Percentiles rank a stretch among this genome's conserved stretches.
phyloP scores from a whole-genome alignment of 2,329 filamentous ascomycete genomes.

The Clonostachys byssicola region DNA sequence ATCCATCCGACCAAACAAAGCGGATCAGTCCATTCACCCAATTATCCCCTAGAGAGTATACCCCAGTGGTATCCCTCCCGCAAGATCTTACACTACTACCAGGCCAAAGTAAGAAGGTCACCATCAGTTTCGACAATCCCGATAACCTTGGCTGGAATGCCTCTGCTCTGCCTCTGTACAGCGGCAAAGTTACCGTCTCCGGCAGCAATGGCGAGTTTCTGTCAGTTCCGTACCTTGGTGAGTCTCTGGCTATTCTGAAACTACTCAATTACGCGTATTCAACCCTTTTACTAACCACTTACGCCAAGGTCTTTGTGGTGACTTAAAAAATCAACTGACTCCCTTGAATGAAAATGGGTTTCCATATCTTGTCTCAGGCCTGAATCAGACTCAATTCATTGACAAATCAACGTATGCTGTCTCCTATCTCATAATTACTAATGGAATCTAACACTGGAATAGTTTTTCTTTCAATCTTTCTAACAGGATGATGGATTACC shows the following conservation, averaged over 20 bases:
- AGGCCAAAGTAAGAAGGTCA: slow-evolving; percentile 15
- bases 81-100: slow-evolving; percentile 13
- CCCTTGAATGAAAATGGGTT: slow-evolving; percentile 9
- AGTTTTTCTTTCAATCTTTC: slow-evolving; percentile 8
- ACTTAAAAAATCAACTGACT: slow-evolving; percentile 11
- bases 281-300: not conserved
- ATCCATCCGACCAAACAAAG: slow-evolving; percentile 7
- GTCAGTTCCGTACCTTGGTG: slow-evolving; percentile 21
- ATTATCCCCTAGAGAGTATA: slow-evolving; percentile 9
- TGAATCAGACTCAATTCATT: slow-evolving; percentile 1
- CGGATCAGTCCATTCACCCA: slow-evolving; percentile 12
- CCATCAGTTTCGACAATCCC: slow-evolving; percentile 19
- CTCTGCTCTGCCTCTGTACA: slow-evolving; percentile 22
- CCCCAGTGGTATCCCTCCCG: slow-evolving; percentile 10
- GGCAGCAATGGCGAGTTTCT: slow-evolving; percentile 22
- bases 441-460: no score
- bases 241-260: not conserved
- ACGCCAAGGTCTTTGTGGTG: slow-evolving; percentile 10
- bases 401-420: not conserved
- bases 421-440: not conserved
- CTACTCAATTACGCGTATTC: no score
- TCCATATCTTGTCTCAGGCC: slow-evolving; percentile 4
- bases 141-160: slow-evolving; percentile 16
- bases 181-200: slow-evolving; percentile 21
- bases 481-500: slow-evolving; percentile 7